Evolutionary conservation across 345 rosid genomes (phyloP), one percentile per base, ranked within the genome.

Genomic region (Eucalyptus sp.): DNA sequence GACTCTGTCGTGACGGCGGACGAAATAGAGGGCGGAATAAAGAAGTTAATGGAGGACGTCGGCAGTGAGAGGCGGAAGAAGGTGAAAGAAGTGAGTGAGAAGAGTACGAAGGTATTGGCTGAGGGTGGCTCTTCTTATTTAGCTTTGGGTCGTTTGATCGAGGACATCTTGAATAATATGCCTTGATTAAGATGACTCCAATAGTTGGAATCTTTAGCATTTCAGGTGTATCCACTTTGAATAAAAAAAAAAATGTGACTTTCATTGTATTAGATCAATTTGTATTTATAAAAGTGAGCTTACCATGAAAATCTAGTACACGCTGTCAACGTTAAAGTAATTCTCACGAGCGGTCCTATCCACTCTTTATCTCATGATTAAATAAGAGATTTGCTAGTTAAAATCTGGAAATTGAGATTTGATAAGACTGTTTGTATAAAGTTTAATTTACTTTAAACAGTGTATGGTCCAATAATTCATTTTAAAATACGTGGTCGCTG

Each of bases 91-190:
- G 87, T 89, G 64, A 90, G 93, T 52, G 88, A 46, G 15, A 83
- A 31, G 83, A 90, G 92, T 17, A 90, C 91, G 88, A 91, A 79
- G 86, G 92, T 94, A 11, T 29, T 93, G 87, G 24, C 54, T 25
- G 92, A 93, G 4, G 95, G 94, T 83, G 96, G 96, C 27, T 95
- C 96, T 68, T 93, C 96, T 2, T 81, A 79, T 54, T 79, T 76
- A 27, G 87, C 91, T 3, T 49, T 92, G 20, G 84, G 87, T 13
- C 90, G 86, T 87, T 93, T 93, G 62, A 88, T 93, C 18, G 37
- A 49, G 12, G 93, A 95, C 81, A 89, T 91, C 12, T 60, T 87
- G 11, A 29, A 46, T 41, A 62, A 86, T 43, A n/a, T 54, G 43
- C 10, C 49, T 15, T 56, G 60, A 64, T 64, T 64, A 12, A 29